Percentiles rank a stretch among this genome's conserved stretches.
Evolutionary conservation across 208 protist species (phyloP).

Genomic region (Trypanosoma boissoni): DNA sequence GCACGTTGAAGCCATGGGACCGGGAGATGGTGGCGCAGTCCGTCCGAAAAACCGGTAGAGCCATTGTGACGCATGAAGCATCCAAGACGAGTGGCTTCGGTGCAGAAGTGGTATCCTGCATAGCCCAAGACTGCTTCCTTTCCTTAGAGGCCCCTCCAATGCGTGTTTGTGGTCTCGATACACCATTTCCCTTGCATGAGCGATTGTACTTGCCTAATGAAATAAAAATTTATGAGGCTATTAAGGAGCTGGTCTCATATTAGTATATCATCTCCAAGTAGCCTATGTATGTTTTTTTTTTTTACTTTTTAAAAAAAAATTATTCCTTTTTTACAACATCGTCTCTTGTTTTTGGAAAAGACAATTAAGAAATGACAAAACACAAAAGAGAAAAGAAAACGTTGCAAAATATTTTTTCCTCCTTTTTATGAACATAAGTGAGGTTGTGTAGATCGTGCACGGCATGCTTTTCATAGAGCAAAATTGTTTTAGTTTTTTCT

Average conservation of each 20-base stretch:
- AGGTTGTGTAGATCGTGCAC: no score
- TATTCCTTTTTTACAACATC: no score
- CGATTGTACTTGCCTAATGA: constrained; percentile 95
- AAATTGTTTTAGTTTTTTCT: no score
- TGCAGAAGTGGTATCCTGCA: constrained; percentile 92
- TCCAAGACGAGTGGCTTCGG: constrained; percentile 94
- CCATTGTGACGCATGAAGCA: constrained; percentile 94
- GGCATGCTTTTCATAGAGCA: no score
- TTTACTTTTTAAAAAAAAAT: no score
- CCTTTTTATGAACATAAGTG: no score
- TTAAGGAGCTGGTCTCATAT: constrained; percentile 45
- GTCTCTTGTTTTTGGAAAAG: no score
- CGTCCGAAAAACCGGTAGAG: constrained; percentile 92
- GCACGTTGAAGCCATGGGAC: constrained; percentile 95
- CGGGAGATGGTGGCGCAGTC: constrained; percentile 90
- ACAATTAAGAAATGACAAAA: no score
- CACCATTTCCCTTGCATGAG: constrained; percentile 96
- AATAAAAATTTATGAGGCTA: constrained; percentile 80
- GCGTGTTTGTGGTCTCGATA: constrained; percentile 96
- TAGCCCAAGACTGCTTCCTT: constrained; percentile 93
- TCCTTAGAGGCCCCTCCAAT: constrained; percentile 95
- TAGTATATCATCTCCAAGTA: no score
- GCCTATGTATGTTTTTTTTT: no score
- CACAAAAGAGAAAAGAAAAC: no score
- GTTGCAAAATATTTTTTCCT: no score